Evolutionary conservation across 2,329 filamentous ascomycete genomes (phyloP).

Genomic region (Curvularia verruculosa): DNA sequence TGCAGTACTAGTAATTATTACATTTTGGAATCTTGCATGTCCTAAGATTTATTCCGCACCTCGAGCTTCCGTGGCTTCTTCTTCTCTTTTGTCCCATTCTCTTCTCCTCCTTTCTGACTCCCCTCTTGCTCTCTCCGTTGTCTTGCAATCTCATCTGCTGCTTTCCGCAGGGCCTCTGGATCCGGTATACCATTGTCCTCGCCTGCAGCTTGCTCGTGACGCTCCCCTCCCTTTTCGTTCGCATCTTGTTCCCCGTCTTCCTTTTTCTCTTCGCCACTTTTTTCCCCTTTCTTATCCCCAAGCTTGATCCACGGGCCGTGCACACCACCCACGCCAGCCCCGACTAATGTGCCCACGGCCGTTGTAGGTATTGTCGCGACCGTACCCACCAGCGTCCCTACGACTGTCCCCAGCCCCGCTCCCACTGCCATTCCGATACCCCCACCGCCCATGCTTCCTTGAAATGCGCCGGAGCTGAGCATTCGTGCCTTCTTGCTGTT

Average conservation of each 20-base stretch:
- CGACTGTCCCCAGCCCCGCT: conserved; percentile 51
- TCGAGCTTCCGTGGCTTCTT: conserved; percentile 39
- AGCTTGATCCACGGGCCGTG: conserved; percentile 54
- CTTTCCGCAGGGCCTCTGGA: conserved; percentile 31
- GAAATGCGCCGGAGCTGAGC: conserved; percentile 47
- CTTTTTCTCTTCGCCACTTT: conserved; percentile 12
- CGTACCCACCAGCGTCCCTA: conserved; percentile 50
- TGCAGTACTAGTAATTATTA: background rate
- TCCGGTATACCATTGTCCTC: conserved; percentile 35
- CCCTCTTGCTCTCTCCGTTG: conserved; percentile 11
- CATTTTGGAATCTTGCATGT: background rate
- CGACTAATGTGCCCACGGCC: conserved; percentile 50
- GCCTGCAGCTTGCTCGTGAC: background rate
- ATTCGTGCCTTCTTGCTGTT: conserved; percentile 44
- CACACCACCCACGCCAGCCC: conserved; percentile 50
- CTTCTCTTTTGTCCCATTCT: conserved; percentile 14
- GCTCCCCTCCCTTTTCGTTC: conserved; percentile 9
- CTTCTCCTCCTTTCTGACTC: conserved; percentile 1
- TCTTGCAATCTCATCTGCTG: conserved; percentile 23
- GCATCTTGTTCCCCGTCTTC: conserved; percentile 18
- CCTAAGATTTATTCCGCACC: conserved; percentile 23
- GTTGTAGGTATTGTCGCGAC: conserved; percentile 51
- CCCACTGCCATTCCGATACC: conserved; percentile 52
- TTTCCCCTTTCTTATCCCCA: conserved; percentile 24
- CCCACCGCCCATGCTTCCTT: conserved; percentile 50